Evolutionary conservation across 169 alveolate species (phyloP), one percentile per base, ranked within the genome.

Genomic region (Plasmodium relictum): DNA sequence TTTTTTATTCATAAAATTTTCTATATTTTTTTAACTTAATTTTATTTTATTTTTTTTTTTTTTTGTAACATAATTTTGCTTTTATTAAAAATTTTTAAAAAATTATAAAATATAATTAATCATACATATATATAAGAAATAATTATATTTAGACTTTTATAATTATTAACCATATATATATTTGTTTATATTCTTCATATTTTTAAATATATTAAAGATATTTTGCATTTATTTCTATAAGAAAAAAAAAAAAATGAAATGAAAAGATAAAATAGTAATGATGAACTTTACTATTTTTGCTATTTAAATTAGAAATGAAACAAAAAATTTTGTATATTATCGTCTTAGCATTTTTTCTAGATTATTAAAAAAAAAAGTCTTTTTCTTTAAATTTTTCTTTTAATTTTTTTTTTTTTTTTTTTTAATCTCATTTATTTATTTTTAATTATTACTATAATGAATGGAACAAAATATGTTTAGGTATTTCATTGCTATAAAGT

Each of bases 301-400:
- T 68, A 50, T 52, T 45, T 18, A 42, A 8, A 68, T 26, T 39
- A 24, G 74, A 68, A 68, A 26, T 31, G 31, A 26, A 68, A 42
- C 16, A 68, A 39, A 41, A 14, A 14, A 22, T 56, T 56, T 56
- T 56, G 56, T 68, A 31, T 31, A 22, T 68, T 10, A 24, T 52
- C 56, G 31, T 68, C 74, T 39, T 42, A 41, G 44, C 58, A 68
- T 26, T 50, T 68, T n/a, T 65, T 66, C 37, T 42, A 68, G 56
- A 52, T 12, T 37, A 42, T 68, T 24, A 48, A 48, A 48, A 48
- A 44, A 48, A 9, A 48, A 48, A 48, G 58, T 14, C 58, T 48
- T 48, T 48, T 14, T 48, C 16, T 48, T 10, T 10, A 9, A 48
- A 48, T 48, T 48, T 48, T 48, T 9, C 58, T 31, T 31, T 31